Evolutionary conservation across 106 monocot genomes (phyloP), one percentile per base, ranked within the genome.

Genomic region (Agapanthus africanus): DNA sequence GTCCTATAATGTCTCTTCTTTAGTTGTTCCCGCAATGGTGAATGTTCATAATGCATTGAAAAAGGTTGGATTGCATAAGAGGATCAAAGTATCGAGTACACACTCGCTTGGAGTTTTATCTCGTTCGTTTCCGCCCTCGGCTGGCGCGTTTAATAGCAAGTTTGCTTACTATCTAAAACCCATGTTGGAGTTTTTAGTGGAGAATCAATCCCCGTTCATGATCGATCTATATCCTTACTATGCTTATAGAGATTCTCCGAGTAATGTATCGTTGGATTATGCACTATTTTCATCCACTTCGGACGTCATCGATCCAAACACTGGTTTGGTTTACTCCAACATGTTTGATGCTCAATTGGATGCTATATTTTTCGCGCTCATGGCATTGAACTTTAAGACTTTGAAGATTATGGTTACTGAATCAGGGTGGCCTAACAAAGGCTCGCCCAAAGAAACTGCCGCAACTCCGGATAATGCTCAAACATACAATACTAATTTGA

Each of bases 341-440:
- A 84, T 97, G 91, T 90, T 92, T 59, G 92, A 97, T 71, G 91
- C 97, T 2, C 97, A 97, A 54, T 34, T 97, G 50, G 97, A 97
- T 68, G 76, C 97, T 46, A 75, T 97, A 11, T 92, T 75, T 68
- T 97, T 84, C 33, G 97, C 91, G 2, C 70, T 97, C 0, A 85
- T 80, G 82, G 89, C 79, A 14, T 57, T 97, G 8, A 97, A 92
- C 62, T 97, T 82, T 65, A 92, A 75, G 71, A 97, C 89, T 33
- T 11, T 97, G 32, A 97, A 92, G 65, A 81, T 97, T 64, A 87
- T 97, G 92, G 87, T 97, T 33, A 97, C 91, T 14, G 97, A 97
- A 51, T 72, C 97, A 3, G 97, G 97, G 26, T 97, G 97, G 97
- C 97, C 97, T 18, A 87, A 73, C 70, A 97, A 97, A 54, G 91